phyloP scores from a whole-genome alignment of 83 land plant species.

The Thuja plicata region DNA sequence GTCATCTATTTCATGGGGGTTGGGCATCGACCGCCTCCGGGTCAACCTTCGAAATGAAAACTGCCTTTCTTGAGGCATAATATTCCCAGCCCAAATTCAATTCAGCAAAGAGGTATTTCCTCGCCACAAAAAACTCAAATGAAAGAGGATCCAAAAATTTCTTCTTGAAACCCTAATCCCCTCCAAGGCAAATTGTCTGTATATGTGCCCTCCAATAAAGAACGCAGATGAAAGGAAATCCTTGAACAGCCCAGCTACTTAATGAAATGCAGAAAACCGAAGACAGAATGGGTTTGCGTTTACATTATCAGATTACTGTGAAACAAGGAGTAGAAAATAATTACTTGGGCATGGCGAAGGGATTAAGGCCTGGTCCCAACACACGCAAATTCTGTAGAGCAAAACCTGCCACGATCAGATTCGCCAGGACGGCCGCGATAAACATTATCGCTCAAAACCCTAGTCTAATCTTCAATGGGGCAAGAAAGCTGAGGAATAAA shows the following conservation, averaged over 20 bases:
- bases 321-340: slow-evolving; percentile 27
- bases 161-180: neutral
- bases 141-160: neutral
- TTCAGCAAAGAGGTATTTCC: neutral
- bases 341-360: slow-evolving; percentile 50
- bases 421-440: neutral
- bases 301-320: neutral
- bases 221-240: neutral
- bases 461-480: neutral
- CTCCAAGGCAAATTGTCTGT: neutral
- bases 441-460: neutral
- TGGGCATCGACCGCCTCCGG: slow-evolving; percentile 28
- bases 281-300: neutral
- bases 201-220: neutral
- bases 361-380: slow-evolving; percentile 81
- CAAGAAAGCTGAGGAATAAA: neutral
- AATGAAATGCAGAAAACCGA: neutral
- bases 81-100: neutral
- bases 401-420: slow-evolving; percentile 4
- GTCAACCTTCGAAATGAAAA: slow-evolving; percentile 20
- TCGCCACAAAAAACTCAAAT: neutral
- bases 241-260: neutral
- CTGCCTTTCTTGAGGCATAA: slow-evolving; percentile 29
- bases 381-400: slow-evolving; percentile 52
- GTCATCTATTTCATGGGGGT: slow-evolving; percentile 61